A percentile compares a stretch with the other conserved stretches of the same genome.
Conservation (phyloP, 768 basidiomycete genomes). For the Tylopilus balloui region DNA sequence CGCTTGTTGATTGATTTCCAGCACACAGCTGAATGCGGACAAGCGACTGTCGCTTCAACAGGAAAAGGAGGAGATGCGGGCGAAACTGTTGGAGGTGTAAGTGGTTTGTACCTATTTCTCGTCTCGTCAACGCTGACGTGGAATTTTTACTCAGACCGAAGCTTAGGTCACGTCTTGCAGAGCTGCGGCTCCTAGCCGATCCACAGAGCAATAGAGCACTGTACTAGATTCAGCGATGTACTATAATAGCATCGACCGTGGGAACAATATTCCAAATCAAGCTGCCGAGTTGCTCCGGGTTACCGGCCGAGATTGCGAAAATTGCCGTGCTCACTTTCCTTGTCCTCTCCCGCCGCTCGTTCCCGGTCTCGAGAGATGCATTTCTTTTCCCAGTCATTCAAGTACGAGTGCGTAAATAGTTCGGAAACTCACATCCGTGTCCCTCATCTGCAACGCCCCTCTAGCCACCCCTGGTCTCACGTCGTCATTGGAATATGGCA, state of each 20-base stretch:
- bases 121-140: constrained; percentile 1
- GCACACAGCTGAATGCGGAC: constrained; percentile 86
- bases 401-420: constrained; percentile 64
- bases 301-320: constrained; percentile 16
- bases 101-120: constrained; percentile 26
- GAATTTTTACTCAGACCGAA: constrained; percentile 58
- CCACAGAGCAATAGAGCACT: constrained; percentile 10
- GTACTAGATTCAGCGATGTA: background rate
- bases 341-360: constrained; percentile 16
- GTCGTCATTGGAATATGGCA: constrained; percentile 92
- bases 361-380: constrained; percentile 52
- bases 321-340: too few species aligned
- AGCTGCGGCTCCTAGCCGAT: constrained; percentile 46
- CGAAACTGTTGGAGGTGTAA: constrained; percentile 83
- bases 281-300: constrained; percentile 18
- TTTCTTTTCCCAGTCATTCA: constrained; percentile 81
- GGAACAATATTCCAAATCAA: constrained; percentile 1
- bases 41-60: constrained; percentile 87
- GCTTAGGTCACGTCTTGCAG: constrained; percentile 69
- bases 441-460: constrained; percentile 12
- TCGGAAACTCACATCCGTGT: background rate
- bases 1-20: constrained; percentile 28
- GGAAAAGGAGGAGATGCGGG: constrained; percentile 87
- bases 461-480: constrained; percentile 85
- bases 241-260: background rate